Evolutionary conservation across 106 monocot species (phyloP), one percentile per base, ranked within the genome.

Genomic region (Allium cepa): DNA sequence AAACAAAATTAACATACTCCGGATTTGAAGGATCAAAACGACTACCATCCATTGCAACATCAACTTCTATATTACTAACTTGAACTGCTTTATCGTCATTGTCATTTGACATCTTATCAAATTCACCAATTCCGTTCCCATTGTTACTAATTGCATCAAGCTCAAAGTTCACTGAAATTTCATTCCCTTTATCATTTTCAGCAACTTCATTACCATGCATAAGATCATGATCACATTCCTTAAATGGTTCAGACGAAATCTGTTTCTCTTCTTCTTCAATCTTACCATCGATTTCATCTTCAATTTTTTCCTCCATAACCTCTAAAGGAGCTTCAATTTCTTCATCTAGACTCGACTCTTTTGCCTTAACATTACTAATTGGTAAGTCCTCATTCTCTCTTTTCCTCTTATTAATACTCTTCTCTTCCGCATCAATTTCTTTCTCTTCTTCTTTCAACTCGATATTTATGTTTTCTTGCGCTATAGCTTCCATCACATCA

Each of bases 161-260:
- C 52, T 53, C 73, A 61, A 79, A 72, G 15, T 82, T 77, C 16
- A 72, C 50, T 14, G 70, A 53, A 15, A 71, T 63, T 17, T 67
- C 74, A 58, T 79, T 73, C 36, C 50, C 67, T 61, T 64, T 57
- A 27, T 60, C 68, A 72, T 81, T 75, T 53, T 91, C 84, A 67
- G 69, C 67, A 27, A 78, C 69, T 62, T 85, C 87, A 71, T 80
- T 79, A 57, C 75, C 59, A 67, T 68, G 84, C 53, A 72, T 74
- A 58, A 92, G 85, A 63, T 92, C 87, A 46, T 87, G 92, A 69
- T 92, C 92, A 52, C 77, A 79, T 28, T 79, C 82, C 65, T 78
- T 82, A 58, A 83, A 80, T 17, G 85, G 74, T 17, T 73, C 15
- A 11, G 85, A 76, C 13, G 76, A 28, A 17, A 60, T 45, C 46